A percentile compares a stretch with the other conserved stretches of the same genome.
Conservation (phyloP, 2,329 filamentous ascomycete genomes). For the Aureobasidium lini region DNA sequence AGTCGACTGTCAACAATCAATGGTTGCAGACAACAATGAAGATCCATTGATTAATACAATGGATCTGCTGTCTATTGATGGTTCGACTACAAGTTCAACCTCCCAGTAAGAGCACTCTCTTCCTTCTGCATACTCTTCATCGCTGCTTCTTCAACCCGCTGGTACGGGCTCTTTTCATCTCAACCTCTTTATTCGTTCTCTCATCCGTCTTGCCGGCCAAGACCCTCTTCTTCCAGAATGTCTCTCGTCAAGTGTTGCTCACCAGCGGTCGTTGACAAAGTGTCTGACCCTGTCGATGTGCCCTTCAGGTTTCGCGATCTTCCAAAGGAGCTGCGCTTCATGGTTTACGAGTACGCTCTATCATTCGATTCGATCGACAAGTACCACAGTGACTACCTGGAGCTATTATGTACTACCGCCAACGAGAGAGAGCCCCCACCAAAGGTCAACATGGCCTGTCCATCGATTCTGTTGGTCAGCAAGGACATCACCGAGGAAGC, state of each 20-base stretch:
- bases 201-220: slow-evolving; percentile 6
- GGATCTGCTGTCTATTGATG: no score
- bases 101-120: no score
- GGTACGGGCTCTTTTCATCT: background rate
- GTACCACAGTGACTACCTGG: slow-evolving; percentile 20
- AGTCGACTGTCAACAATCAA: no score
- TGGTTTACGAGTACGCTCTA: slow-evolving; percentile 16
- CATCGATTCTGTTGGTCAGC: slow-evolving; percentile 28
- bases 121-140: no score
- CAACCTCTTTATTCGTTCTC: background rate
- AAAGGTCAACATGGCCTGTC: slow-evolving; percentile 18
- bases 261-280: background rate
- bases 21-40: no score
- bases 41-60: no score
- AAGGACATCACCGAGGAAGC: slow-evolving; percentile 29
- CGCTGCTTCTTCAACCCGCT: background rate
- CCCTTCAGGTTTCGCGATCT: slow-evolving; percentile 16
- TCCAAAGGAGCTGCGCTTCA: slow-evolving; percentile 17
- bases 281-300: background rate
- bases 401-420: slow-evolving; percentile 12
- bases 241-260: background rate
- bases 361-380: slow-evolving; percentile 16
- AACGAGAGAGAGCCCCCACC: slow-evolving; percentile 6
- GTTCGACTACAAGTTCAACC: no score
- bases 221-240: background rate